Base-by-base conservation (phyloP, 164 flowering plant genomes). In the Santalum album region DNA sequence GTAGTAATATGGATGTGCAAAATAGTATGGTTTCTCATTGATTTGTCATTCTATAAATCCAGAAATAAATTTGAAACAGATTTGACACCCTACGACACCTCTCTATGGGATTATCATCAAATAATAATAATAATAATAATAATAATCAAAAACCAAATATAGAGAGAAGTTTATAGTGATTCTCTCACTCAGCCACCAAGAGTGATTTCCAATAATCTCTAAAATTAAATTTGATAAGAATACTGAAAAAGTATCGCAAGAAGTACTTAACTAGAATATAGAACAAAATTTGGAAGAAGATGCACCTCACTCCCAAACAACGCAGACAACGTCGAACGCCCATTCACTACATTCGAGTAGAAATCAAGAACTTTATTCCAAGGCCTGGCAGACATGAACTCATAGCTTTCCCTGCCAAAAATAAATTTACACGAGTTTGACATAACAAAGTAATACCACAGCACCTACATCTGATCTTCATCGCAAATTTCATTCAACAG, bases 361-460 rank as follows among this genome's bases (percentile, higher is more conserved):
- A 92, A 92, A 65, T 76, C 75, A 56, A 59, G 52, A 20, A 92
- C 87, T 20, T 63, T 62, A 36, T 80, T 65, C 96, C 98, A 92
- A 6, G 90, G 84, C 61, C 82, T 81, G 1, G 38, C 61, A 58
- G 77, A 73, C 98, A 92, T 92, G 67, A 79, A 88, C 47, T 73
- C 42, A 50, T 69, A 75, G 67, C 81, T 72, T 65, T 88, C 94
- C 76, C 92, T 87, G 69, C 49, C 59, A 51, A 58, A 61, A 34
- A 2, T 38, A 51, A 9, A 53, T 26, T 18, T 32, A 19, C 14
- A 14, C 42, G 4, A 12, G 16, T 38, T 38, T 12, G 2, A 38
- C 3, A 9, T 3, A 38, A 3, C 23, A 35, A 39, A 10, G 19
- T 19, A 40, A 19, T 21, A 36, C 2, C 22, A 59, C 0, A 25